Conservation (phyloP, 2,329 filamentous ascomycete genomes). For the Westerdykella sp. region DNA sequence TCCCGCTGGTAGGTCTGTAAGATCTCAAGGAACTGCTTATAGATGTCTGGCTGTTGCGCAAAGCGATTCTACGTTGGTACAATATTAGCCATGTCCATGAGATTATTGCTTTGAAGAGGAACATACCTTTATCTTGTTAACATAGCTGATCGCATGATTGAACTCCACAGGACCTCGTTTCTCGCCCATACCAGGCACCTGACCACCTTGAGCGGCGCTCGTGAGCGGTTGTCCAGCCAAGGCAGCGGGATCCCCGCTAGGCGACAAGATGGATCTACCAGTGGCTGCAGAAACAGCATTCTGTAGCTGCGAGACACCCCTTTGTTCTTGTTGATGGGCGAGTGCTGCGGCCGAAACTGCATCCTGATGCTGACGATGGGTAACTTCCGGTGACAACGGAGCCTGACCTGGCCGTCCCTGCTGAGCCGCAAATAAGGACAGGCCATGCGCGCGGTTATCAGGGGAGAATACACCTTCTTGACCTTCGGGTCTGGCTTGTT, state of each 20-base stretch:
- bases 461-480: conserved; percentile 40
- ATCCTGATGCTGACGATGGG: conserved; percentile 34
- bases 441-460: conserved; percentile 39
- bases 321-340: conserved; percentile 58
- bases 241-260: conserved; percentile 41
- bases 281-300: conserved; percentile 57
- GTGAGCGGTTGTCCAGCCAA: conserved; percentile 56
- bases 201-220: conserved; percentile 54
- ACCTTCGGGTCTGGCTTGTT: conserved; percentile 31
- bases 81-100: neutral
- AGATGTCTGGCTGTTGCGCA: conserved; percentile 92
- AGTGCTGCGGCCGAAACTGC: conserved; percentile 39
- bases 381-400: conserved; percentile 34
- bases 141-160: conserved; percentile 98
- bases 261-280: conserved; percentile 49
- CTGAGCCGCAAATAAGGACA: conserved; percentile 33
- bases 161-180: conserved; percentile 95
- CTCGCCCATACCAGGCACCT: conserved; percentile 53
- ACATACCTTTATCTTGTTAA: conserved; percentile 97
- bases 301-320: conserved; percentile 59
- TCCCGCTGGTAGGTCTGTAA: conserved; percentile 97
- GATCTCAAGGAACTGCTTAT: conserved; percentile 98
- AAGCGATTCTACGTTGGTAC: conserved; percentile 72
- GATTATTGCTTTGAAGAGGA: neutral
- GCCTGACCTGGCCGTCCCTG: conserved; percentile 28